phyloP scores from a whole-genome alignment of 2,329 filamentous ascomycete species.

The Cadophora sp. region DNA sequence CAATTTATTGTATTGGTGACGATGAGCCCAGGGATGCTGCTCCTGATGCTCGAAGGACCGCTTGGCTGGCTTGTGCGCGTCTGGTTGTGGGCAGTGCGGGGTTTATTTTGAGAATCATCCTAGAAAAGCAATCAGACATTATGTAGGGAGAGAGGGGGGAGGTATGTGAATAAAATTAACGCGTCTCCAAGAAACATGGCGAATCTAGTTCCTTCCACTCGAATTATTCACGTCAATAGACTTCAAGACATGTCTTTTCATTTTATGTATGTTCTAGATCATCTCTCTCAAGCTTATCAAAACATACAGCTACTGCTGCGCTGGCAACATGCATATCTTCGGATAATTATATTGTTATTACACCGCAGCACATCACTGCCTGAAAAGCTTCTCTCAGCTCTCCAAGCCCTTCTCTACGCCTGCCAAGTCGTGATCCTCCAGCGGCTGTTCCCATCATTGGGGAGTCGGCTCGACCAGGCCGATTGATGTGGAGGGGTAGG shows the following conservation, averaged over 20 bases:
- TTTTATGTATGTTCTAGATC: too few species aligned
- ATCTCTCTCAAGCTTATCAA: too few species aligned
- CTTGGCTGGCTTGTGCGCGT: neutral
- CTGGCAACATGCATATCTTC: constrained; percentile 6
- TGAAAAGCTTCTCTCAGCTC: constrained; percentile 17
- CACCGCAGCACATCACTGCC: neutral
- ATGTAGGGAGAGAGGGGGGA: neutral
- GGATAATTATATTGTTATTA: neutral
- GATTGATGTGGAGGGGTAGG: neutral
- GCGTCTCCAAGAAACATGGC: neutral
- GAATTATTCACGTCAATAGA: neutral
- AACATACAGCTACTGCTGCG: neutral
- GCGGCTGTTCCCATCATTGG: neutral
- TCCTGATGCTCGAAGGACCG: neutral
- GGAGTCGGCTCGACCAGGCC: neutral
- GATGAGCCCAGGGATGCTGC: constrained; percentile 2
- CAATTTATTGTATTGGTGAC: neutral
- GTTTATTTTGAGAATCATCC: constrained; percentile 9
- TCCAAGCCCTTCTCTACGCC: neutral
- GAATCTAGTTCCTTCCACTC: neutral
- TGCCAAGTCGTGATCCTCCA: neutral
- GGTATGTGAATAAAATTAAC: neutral
- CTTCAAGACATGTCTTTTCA: neutral
- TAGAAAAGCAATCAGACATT: neutral
- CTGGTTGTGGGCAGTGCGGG: constrained; percentile 7